Evolutionary conservation across 495 filamentous ascomycete species (phyloP).

Genomic region (Corynascus novoguineensis): DNA sequence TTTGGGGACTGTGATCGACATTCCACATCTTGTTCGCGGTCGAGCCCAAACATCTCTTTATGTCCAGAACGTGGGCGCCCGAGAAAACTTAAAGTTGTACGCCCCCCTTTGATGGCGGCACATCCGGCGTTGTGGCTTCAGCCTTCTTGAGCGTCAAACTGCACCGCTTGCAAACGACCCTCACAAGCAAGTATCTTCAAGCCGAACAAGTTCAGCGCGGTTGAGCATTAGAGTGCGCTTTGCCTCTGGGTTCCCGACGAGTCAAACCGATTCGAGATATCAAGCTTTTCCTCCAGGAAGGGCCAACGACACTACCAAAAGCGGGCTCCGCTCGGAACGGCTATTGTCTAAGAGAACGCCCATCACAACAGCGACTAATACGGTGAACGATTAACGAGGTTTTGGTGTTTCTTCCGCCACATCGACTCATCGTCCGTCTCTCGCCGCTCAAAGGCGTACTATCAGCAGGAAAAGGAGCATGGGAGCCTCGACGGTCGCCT

Average conservation of each 20-base stretch:
- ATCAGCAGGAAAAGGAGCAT: neutral
- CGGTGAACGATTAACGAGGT: neutral
- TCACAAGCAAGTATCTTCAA: too few species aligned
- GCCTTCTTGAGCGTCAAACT: conserved; percentile 5
- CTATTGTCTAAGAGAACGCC: neutral
- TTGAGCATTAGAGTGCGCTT: neutral
- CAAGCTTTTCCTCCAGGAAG: too few species aligned
- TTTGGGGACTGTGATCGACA: conserved; percentile 21
- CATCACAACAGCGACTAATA: neutral
- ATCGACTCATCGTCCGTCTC: neutral
- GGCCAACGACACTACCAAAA: neutral
- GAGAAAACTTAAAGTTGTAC: conserved; percentile 10
- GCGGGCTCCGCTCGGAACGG: neutral
- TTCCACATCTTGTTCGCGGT: conserved; percentile 23
- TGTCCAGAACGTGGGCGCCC: neutral
- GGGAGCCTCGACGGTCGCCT: conserved; percentile 27
- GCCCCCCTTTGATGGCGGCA: conserved; percentile 1
- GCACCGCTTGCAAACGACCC: neutral
- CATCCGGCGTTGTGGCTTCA: conserved; percentile 15
- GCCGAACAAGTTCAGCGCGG: neutral
- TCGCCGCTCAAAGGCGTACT: conserved; percentile 1
- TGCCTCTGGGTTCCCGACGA: neutral
- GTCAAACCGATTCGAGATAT: neutral
- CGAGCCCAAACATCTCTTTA: conserved; percentile 11
- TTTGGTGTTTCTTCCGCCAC: neutral